Evolutionary conservation across 495 filamentous ascomycete species (phyloP).

Genomic region (Aspergillus hancockii): DNA sequence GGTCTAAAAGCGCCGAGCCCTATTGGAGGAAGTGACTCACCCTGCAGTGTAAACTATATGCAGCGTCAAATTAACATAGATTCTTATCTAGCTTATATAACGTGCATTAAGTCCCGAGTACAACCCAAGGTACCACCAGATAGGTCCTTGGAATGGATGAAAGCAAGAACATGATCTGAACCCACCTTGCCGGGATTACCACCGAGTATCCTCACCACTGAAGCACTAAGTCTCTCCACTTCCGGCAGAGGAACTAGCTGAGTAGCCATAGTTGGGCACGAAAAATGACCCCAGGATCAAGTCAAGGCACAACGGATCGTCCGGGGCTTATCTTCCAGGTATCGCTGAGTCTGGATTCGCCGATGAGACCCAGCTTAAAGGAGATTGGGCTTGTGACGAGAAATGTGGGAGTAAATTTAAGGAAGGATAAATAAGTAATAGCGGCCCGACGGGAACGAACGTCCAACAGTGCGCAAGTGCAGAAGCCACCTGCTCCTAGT

Average conservation of each 20-base stretch:
- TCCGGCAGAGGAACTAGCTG: slow-evolving; percentile 58
- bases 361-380: not conserved
- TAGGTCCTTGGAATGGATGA: not conserved
- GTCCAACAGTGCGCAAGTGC: not conserved
- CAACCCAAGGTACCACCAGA: not conserved
- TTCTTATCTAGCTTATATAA: not conserved
- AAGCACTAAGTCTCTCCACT: slow-evolving; percentile 63
- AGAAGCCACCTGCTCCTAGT: not conserved
- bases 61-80: not conserved
- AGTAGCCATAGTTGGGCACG: slow-evolving; percentile 39
- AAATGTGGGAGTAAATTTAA: not conserved
- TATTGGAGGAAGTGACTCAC: slow-evolving; percentile 22
- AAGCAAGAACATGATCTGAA: slow-evolving; percentile 2
- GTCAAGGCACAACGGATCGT: slow-evolving; percentile 2
- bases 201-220: slow-evolving; percentile 72
- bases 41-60: slow-evolving; percentile 54
- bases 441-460: not conserved
- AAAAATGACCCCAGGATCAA: not conserved
- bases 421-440: not conserved
- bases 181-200: slow-evolving; percentile 78
- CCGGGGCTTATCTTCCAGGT: slow-evolving; percentile 5
- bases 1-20: not conserved
- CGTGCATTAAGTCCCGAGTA: not conserved
- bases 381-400: not conserved
- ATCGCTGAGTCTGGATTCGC: not conserved